phyloP scores from a whole-genome alignment of 2,329 filamentous ascomycete genomes.

The Neofusicoccum laricinum region DNA sequence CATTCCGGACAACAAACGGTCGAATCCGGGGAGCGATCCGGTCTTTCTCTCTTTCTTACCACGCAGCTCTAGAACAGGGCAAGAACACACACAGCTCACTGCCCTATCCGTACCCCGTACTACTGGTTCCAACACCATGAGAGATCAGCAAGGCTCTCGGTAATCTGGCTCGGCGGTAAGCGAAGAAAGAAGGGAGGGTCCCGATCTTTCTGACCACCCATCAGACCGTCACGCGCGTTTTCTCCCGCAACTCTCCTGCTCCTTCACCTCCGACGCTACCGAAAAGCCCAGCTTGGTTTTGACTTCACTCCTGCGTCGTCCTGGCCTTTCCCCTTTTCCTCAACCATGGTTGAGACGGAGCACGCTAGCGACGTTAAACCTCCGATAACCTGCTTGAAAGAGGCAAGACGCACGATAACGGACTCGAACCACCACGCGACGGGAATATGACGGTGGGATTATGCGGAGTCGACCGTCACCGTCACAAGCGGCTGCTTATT shows the following conservation, averaged over 20 bases:
- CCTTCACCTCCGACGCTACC: no score
- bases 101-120: background rate
- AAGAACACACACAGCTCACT: background rate
- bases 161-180: no score
- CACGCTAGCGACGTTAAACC: background rate
- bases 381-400: background rate
- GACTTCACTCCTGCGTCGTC: background rate
- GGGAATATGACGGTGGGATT: no score
- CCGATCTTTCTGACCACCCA: background rate
- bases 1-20: constrained; percentile 4
- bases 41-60: no score
- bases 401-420: no score
- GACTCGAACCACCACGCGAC: background rate
- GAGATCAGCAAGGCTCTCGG: no score
- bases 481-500: background rate
- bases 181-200: background rate
- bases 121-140: no score
- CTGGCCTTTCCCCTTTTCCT: background rate
- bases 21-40: background rate
- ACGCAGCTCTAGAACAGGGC: no score
- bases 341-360: background rate
- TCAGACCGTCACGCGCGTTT: no score
- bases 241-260: no score
- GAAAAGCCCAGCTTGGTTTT: background rate
- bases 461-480: background rate